These are phyloP conservation scores for Carex scoparia DNA, from an alignment of 176 grass and related monocot genomes.

Conservation along the genomic window DNA sequence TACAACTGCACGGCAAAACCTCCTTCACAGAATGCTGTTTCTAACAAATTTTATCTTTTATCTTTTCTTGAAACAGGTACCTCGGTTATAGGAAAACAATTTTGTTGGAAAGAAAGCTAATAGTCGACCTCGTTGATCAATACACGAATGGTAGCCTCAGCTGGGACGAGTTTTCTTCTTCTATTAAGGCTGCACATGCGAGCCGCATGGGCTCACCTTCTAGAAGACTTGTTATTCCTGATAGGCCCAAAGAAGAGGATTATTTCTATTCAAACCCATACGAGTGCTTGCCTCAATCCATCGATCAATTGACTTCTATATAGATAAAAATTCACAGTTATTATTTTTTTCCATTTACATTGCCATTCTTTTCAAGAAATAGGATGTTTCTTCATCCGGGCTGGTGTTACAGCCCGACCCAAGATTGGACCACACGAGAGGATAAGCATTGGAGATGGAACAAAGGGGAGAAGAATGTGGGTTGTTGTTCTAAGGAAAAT, in stretches of 20 bases:
- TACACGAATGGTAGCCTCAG: constrained; percentile 50
- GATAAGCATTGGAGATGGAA: background rate
- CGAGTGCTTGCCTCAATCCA: constrained; percentile 64
- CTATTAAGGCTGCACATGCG: constrained; percentile 54
- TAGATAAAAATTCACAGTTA: constrained; percentile 27
- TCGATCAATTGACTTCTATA: constrained; percentile 31
- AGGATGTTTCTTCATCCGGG: background rate
- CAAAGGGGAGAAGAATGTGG: constrained; percentile 7
- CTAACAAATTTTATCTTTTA: background rate
- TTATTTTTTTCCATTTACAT: constrained; percentile 8
- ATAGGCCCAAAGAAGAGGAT: constrained; percentile 90
- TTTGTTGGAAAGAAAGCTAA: constrained; percentile 64
- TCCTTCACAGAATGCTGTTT: background rate
- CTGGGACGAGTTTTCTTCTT: constrained; percentile 69
- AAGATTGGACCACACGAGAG: background rate
- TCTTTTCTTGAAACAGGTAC: constrained; percentile 34
- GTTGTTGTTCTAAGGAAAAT: constrained; percentile 7
- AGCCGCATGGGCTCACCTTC: constrained; percentile 65
- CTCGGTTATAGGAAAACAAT: constrained; percentile 84
- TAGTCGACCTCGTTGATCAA: constrained; percentile 66
- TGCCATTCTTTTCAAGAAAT: constrained; percentile 36
- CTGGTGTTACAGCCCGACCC: constrained; percentile 1
- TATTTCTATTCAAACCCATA: constrained; percentile 89
- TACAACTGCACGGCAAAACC: background rate
- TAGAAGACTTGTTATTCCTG: constrained; percentile 59